These are phyloP conservation scores for Cyberlindnera samutprakarnensis DNA, from an alignment of 805 yeast species.

Conservation along the genomic window DNA sequence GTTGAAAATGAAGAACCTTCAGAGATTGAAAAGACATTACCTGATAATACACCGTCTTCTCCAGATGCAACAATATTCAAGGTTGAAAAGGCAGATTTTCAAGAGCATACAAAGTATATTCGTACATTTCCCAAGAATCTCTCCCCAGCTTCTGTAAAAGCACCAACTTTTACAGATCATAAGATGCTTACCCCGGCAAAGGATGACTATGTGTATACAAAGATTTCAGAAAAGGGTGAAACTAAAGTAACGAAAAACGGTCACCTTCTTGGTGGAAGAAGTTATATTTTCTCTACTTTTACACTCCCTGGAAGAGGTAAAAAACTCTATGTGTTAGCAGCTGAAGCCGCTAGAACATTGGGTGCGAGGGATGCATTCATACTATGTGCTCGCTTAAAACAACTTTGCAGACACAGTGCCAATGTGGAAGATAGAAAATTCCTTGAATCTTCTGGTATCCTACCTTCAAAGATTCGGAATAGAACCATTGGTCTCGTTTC, in stretches of 20 bases:
- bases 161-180: slow-evolving; percentile 11
- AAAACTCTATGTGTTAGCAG: slow-evolving; percentile 32
- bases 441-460: slow-evolving; percentile 24
- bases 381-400: slow-evolving; percentile 35
- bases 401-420: slow-evolving; percentile 29
- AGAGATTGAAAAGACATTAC: slow-evolving; percentile 12
- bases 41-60: slow-evolving; percentile 15
- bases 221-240: slow-evolving; percentile 38
- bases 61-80: slow-evolving; percentile 21
- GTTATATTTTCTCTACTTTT: slow-evolving; percentile 33
- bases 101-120: slow-evolving; percentile 9
- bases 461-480: slow-evolving; percentile 14
- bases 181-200: slow-evolving; percentile 17
- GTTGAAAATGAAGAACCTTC: background rate
- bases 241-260: slow-evolving; percentile 34
- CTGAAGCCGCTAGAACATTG: slow-evolving; percentile 33
- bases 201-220: slow-evolving; percentile 25
- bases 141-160: slow-evolving; percentile 8
- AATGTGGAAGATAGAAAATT: slow-evolving; percentile 31
- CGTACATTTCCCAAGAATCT: slow-evolving; percentile 9
- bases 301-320: slow-evolving; percentile 31
- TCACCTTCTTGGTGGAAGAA: slow-evolving; percentile 29
- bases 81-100: slow-evolving; percentile 5
- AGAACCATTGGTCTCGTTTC: slow-evolving; percentile 21
- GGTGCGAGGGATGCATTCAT: slow-evolving; percentile 44